Percentiles rank a stretch among this genome's conserved stretches.
These are phyloP conservation scores for Colletotrichum lindemuthianum DNA, from an alignment of 2,329 filamentous ascomycete genomes.

Conservation along the genomic window DNA sequence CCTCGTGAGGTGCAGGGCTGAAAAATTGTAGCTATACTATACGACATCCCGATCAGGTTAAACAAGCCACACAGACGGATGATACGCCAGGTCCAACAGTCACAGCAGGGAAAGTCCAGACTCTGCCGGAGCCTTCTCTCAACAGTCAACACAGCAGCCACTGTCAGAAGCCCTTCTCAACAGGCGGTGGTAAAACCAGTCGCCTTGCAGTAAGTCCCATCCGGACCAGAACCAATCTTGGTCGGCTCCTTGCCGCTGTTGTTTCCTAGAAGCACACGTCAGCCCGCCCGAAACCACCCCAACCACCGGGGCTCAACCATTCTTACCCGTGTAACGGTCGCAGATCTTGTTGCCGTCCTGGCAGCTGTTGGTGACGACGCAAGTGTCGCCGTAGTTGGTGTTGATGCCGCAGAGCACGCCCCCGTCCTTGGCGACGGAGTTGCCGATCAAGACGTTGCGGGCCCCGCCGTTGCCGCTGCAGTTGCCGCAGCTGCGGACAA, in stretches of 20 bases:
- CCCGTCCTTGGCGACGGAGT: constrained; percentile 53
- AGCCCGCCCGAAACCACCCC: no score
- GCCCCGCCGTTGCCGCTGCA: constrained; percentile 52
- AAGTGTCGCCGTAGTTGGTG: constrained; percentile 60
- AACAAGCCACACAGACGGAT: no score
- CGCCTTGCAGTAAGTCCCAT: constrained; percentile 46
- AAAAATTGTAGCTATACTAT: no score
- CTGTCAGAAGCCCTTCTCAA: neutral
- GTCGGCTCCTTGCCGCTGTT: constrained; percentile 47
- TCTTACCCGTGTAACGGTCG: constrained; percentile 45
- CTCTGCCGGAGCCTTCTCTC: neutral
- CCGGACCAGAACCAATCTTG: constrained; percentile 50
- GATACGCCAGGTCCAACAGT: no score
- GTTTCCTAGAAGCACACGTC: constrained; percentile 39
- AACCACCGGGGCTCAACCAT: no score
- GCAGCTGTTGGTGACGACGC: constrained; percentile 53
- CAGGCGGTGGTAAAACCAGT: constrained; percentile 34
- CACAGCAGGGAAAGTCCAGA: neutral
- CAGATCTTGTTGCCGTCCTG: constrained; percentile 44
- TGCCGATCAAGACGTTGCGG: constrained; percentile 56
- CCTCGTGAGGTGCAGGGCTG: no score
- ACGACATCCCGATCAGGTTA: no score
- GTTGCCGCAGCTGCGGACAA: constrained; percentile 62
- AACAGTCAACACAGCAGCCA: neutral
- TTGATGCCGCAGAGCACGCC: constrained; percentile 59